Conservation (phyloP, 169 alveolate genomes). For the Besnoitia besnoiti region DNA sequence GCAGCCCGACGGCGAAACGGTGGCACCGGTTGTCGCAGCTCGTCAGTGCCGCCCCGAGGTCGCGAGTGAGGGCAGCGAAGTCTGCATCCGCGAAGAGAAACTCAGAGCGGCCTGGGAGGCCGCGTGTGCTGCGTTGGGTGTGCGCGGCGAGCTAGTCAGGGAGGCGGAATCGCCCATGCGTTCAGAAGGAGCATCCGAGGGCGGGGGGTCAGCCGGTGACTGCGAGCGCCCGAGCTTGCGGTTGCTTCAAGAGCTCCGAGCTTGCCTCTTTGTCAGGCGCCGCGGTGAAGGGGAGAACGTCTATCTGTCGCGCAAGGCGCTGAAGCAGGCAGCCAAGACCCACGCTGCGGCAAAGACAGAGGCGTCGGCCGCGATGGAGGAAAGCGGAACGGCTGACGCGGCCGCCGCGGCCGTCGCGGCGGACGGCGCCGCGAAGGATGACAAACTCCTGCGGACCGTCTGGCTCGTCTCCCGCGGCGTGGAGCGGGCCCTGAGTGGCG, state of each 20-base stretch:
- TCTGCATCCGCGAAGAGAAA: constrained; percentile 19
- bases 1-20: neutral
- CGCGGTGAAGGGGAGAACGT: constrained; percentile 19
- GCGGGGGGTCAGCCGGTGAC: neutral
- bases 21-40: neutral
- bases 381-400: neutral
- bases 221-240: neutral
- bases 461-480: constrained; percentile 41
- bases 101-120: constrained; percentile 35
- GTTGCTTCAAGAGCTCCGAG: neutral
- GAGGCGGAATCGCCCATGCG: neutral
- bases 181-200: neutral
- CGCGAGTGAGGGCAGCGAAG: neutral
- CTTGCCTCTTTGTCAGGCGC: constrained; percentile 18
- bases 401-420: neutral
- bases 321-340: no score
- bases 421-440: neutral
- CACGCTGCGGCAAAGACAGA: neutral
- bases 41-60: neutral
- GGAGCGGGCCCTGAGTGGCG: neutral
- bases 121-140: constrained; percentile 31
- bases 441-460: neutral
- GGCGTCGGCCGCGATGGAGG: neutral
- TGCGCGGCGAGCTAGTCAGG: neutral
- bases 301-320: neutral